Conservation (phyloP, 257 asterid genomes). For the Schizonepeta tenuifolia region DNA sequence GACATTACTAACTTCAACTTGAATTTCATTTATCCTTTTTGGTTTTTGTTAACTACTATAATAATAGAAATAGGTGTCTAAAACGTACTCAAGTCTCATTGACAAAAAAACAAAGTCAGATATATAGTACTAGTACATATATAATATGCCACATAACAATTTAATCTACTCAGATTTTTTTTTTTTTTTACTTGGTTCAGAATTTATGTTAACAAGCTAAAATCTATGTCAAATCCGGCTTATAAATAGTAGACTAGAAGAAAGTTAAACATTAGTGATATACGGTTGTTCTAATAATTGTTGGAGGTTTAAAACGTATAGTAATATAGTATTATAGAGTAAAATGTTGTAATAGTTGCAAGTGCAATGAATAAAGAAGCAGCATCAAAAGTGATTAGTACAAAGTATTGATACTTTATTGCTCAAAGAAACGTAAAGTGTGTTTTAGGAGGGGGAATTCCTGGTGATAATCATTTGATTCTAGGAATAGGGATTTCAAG, state of each 20-base stretch:
- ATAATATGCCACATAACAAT: background rate
- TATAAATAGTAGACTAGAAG: too few relatives aligned
- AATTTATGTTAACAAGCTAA: too few relatives aligned
- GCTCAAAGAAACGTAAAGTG: slow-evolving; percentile 36
- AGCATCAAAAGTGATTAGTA: slow-evolving; percentile 30
- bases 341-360: slow-evolving; percentile 22
- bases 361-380: slow-evolving; percentile 37
- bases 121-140: too few relatives aligned
- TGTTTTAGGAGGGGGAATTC: slow-evolving; percentile 21
- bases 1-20: slow-evolving; percentile 29
- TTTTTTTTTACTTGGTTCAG: too few relatives aligned
- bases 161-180: too few relatives aligned
- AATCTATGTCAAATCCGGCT: too few relatives aligned
- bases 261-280: too few relatives aligned
- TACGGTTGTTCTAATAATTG: background rate
- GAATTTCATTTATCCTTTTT: background rate
- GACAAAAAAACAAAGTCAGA: background rate
- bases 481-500: background rate
- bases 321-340: background rate
- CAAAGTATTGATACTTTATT: slow-evolving; percentile 26
- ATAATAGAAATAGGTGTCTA: background rate
- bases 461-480: slow-evolving; percentile 32
- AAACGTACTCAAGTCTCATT: background rate
- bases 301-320: slow-evolving; percentile 9
- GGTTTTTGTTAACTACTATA: background rate